phyloP scores from a whole-genome alignment of 305 asterid genomes.

The Solanum chacoense region DNA sequence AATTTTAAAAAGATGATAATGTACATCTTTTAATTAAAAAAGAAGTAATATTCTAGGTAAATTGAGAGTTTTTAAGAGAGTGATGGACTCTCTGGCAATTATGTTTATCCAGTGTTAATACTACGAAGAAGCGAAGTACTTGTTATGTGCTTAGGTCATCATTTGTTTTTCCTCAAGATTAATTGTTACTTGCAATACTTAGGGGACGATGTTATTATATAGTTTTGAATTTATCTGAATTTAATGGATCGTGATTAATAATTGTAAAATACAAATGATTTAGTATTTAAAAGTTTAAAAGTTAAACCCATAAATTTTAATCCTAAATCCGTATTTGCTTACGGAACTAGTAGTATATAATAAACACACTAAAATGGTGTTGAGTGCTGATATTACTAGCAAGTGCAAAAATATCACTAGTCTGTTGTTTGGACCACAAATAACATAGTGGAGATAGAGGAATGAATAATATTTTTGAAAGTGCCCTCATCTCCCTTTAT shows the following conservation, averaged over 20 bases:
- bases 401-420: neutral
- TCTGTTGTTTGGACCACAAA: neutral
- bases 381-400: neutral
- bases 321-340: neutral
- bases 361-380: neutral
- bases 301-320: neutral
- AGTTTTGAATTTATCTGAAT: no score
- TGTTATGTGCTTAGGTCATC: neutral
- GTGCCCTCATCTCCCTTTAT: neutral
- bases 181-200: neutral
- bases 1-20: neutral
- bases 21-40: neutral
- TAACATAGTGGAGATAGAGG: neutral
- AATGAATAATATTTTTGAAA: neutral
- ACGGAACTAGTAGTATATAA: neutral
- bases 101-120: neutral
- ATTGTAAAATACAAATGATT: no score
- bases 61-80: neutral
- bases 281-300: no score
- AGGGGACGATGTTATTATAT: neutral
- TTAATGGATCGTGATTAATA: neutral
- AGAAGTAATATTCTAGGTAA: neutral
- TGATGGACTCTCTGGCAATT: neutral
- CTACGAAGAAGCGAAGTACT: neutral
- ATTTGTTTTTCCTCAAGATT: neutral